Percentiles rank a stretch among this genome's conserved stretches.
Evolutionary conservation across 1,284 basidiomycete species (phyloP).

Genomic region (Crepidotus sp.): DNA sequence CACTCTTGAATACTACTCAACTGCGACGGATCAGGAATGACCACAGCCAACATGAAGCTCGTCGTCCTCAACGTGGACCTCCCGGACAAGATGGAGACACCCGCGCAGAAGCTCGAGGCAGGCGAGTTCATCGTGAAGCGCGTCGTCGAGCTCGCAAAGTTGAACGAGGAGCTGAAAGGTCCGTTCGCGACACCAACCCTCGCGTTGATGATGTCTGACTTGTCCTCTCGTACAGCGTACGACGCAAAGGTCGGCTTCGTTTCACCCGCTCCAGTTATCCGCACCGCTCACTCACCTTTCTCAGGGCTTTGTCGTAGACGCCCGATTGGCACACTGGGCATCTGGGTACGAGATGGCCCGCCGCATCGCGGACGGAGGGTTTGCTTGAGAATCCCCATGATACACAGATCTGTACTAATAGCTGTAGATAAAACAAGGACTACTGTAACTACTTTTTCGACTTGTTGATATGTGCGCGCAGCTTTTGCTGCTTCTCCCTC

Average conservation of each 20-base stretch:
- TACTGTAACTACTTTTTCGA: slow-evolving; percentile 46
- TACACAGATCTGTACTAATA: background rate
- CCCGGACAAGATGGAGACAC: slow-evolving; percentile 48
- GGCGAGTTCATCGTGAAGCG: slow-evolving; percentile 78
- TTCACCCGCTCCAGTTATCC: no score
- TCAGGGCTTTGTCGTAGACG: slow-evolving; percentile 71
- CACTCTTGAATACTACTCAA: no score
- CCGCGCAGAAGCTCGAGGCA: slow-evolving; percentile 60
- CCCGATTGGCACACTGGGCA: slow-evolving; percentile 66
- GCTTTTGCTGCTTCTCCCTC: slow-evolving; percentile 75
- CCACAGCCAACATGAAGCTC: slow-evolving; percentile 75
- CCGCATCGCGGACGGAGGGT: slow-evolving; percentile 11
- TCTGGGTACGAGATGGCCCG: slow-evolving; percentile 55
- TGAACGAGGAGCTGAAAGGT: slow-evolving; percentile 63
- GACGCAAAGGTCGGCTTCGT: slow-evolving; percentile 39
- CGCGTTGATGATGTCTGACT: background rate
- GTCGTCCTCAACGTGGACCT: slow-evolving; percentile 57
- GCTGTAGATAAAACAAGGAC: background rate
- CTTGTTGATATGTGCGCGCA: slow-evolving; percentile 65
- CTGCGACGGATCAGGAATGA: no score
- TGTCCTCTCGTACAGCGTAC: slow-evolving; percentile 42
- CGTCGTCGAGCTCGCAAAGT: slow-evolving; percentile 58
- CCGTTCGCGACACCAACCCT: slow-evolving; percentile 9
- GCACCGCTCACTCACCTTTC: background rate
- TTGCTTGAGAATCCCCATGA: background rate